These are phyloP conservation scores for Aureobasidium pullulans DNA, from an alignment of 2,329 filamentous ascomycete genomes.

Conservation along the genomic window DNA sequence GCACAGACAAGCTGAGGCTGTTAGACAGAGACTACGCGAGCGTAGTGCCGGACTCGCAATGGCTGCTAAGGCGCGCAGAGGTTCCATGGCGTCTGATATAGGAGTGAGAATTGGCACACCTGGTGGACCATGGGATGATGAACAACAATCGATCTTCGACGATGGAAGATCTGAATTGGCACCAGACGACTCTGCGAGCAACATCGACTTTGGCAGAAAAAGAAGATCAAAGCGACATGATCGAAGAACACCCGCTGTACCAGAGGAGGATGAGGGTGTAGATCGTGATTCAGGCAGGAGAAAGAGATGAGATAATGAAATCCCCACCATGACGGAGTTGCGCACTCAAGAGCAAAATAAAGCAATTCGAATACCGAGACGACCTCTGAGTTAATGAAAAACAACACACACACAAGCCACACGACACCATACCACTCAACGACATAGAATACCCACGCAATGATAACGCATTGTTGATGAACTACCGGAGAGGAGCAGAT, in stretches of 20 bases:
- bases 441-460: neutral
- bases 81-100: slow-evolving; percentile 43
- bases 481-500: no score
- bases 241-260: slow-evolving; percentile 57
- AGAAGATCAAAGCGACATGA: slow-evolving; percentile 52
- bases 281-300: slow-evolving; percentile 15
- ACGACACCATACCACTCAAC: neutral
- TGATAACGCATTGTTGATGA: neutral
- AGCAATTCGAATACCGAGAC: neutral
- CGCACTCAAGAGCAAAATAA: no score
- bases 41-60: slow-evolving; percentile 70
- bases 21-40: slow-evolving; percentile 71
- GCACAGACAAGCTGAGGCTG: slow-evolving; percentile 75
- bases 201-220: slow-evolving; percentile 66
- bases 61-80: slow-evolving; percentile 53
- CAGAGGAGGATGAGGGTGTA: slow-evolving; percentile 55
- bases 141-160: slow-evolving; percentile 25
- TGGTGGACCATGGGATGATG: slow-evolving; percentile 28
- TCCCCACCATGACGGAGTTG: no score
- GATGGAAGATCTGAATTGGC: slow-evolving; percentile 48
- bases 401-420: neutral
- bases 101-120: slow-evolving; percentile 37
- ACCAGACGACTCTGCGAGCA: slow-evolving; percentile 74
- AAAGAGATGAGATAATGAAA: neutral
- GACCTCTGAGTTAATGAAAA: neutral